Percentiles rank a stretch among this genome's conserved stretches.
Conservation (phyloP, 2,329 filamentous ascomycete genomes). For the Didymella glomerata region DNA sequence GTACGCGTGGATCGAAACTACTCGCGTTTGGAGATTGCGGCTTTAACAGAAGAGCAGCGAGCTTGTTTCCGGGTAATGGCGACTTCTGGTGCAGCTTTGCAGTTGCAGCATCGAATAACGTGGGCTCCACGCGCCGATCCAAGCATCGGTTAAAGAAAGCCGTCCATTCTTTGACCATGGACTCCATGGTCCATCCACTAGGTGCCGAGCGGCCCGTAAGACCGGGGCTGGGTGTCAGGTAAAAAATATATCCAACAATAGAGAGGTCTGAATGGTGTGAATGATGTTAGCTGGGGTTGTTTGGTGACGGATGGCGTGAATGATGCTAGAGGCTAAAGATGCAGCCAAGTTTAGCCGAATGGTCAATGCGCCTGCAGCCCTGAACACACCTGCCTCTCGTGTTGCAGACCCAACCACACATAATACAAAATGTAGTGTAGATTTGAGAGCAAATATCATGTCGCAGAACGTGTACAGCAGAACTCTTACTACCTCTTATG, state of each 20-base stretch:
- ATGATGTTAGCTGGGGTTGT: conserved; percentile 10
- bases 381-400: neutral
- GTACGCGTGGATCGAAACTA: conserved; percentile 47
- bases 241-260: conserved; percentile 23
- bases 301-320: conserved; percentile 21
- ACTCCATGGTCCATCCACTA: conserved; percentile 46
- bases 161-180: conserved; percentile 46
- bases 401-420: too few relatives aligned
- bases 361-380: neutral
- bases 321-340: neutral
- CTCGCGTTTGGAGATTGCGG: conserved; percentile 38
- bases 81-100: conserved; percentile 45
- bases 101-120: conserved; percentile 46
- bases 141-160: conserved; percentile 49
- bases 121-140: conserved; percentile 40
- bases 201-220: conserved; percentile 20
- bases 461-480: too few relatives aligned
- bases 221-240: conserved; percentile 25
- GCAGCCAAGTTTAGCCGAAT: conserved; percentile 17
- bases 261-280: conserved; percentile 28
- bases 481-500: too few relatives aligned
- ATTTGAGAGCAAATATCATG: too few relatives aligned
- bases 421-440: too few relatives aligned
- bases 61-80: conserved; percentile 47
- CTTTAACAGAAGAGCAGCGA: conserved; percentile 47